These are phyloP conservation scores for Colletotrichum liaoningense DNA, from an alignment of 2,329 filamentous ascomycete genomes.

Conservation along the genomic window DNA sequence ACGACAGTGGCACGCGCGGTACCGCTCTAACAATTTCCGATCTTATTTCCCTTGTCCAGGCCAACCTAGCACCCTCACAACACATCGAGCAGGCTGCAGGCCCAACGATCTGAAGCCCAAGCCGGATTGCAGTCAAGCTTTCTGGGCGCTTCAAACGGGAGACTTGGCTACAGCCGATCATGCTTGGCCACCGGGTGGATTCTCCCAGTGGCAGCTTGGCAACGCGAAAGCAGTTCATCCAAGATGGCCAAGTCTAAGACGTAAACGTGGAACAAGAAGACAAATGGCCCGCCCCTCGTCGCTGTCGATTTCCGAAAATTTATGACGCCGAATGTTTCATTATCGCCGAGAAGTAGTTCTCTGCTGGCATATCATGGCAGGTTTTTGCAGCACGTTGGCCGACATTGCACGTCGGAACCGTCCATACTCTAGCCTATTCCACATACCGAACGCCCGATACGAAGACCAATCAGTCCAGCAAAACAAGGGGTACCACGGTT, in stretches of 20 bases:
- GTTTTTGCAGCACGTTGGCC: conserved; percentile 13
- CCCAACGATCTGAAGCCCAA: neutral
- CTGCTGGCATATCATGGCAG: conserved; percentile 6
- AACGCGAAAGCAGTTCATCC: neutral
- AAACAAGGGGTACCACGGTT: neutral
- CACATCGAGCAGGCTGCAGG: neutral
- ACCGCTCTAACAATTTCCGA: conserved; percentile 8
- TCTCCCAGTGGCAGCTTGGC: conserved; percentile 14
- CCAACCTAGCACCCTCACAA: neutral
- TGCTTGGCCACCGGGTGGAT: neutral
- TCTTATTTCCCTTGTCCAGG: neutral
- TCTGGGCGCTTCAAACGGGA: neutral
- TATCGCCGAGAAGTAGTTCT: neutral
- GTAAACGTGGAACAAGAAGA: neutral
- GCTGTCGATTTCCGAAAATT: neutral
- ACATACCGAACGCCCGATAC: conserved; percentile 14
- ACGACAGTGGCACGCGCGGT: neutral
- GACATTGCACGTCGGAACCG: neutral
- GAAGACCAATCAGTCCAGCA: neutral
- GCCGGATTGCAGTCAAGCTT: conserved; percentile 17
- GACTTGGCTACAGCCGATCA: neutral
- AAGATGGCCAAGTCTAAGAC: neutral
- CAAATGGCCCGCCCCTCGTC: too few relatives aligned
- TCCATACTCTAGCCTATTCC: conserved; percentile 16
- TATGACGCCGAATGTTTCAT: neutral